Conservation (phyloP, 805 yeast genomes). For the Cyberlindnera mrakii region DNA sequence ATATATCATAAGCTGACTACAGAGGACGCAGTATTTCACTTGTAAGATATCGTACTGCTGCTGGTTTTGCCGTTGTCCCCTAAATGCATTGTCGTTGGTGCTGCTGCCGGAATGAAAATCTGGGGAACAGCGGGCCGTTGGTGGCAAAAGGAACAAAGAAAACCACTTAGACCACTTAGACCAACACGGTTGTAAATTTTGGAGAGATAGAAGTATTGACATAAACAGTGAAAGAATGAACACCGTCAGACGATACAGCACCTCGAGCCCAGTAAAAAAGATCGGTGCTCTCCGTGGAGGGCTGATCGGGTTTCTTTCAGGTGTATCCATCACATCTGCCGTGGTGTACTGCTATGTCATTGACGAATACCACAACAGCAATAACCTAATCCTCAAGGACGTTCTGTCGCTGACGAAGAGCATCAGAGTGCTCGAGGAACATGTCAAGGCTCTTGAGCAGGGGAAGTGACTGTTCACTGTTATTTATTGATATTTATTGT, state of each 20-base stretch:
- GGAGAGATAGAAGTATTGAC: too few species aligned
- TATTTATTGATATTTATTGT: neutral
- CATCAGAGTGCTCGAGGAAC: conserved; percentile 60
- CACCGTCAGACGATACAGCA: conserved; percentile 6
- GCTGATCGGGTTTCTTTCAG: conserved; percentile 72
- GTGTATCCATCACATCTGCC: conserved; percentile 68
- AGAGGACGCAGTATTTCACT: too few species aligned
- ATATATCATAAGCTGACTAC: neutral
- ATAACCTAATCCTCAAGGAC: conserved; percentile 68
- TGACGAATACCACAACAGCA: conserved; percentile 72
- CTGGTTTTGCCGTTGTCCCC: too few species aligned
- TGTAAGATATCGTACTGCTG: too few species aligned
- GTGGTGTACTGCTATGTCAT: conserved; percentile 73
- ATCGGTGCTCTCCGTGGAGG: conserved; percentile 41
- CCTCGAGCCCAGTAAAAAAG: conserved; percentile 16
- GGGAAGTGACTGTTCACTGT: conserved; percentile 2
- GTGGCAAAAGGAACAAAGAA: too few species aligned
- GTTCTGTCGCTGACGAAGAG: conserved; percentile 65
- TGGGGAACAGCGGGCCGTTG: too few species aligned
- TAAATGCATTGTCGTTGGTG: too few species aligned
- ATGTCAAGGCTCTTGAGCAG: conserved; percentile 57
- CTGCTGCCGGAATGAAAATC: too few species aligned
- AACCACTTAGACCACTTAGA: too few species aligned
- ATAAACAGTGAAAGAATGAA: too few species aligned
- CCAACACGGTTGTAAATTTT: too few species aligned